Evolutionary conservation across 2,329 filamentous ascomycete species (phyloP).

Genomic region (Paecilomyces formosus): DNA sequence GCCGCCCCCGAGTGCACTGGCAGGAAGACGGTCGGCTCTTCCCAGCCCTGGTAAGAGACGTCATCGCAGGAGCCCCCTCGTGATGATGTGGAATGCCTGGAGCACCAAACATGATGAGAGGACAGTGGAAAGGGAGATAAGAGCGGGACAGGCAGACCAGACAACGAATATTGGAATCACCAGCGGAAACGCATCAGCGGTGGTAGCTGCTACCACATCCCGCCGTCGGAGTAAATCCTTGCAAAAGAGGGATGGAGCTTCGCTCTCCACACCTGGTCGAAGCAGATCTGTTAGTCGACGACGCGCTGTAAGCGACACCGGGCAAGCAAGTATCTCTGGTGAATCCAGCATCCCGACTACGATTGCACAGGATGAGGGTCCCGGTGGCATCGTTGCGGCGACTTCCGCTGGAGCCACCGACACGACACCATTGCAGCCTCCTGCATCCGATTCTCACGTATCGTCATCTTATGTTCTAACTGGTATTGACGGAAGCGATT

Average conservation of each 20-base stretch:
- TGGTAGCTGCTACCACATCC: background rate
- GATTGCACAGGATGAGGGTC: background rate
- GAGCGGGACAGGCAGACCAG: constrained; percentile 12
- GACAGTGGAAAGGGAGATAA: constrained; percentile 45
- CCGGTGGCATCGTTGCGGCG: background rate
- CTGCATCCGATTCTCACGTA: background rate
- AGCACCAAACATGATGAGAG: constrained; percentile 81
- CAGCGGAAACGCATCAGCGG: constrained; percentile 9
- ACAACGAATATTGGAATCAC: constrained; percentile 19
- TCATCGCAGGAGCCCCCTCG: constrained; percentile 57
- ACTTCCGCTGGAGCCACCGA: background rate
- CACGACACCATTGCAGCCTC: background rate
- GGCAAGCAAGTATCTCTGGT: constrained; percentile 11
- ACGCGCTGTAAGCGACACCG: constrained; percentile 14
- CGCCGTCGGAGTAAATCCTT: background rate
- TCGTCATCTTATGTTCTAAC: background rate
- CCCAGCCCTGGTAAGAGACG: constrained; percentile 20
- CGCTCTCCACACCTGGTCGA: background rate
- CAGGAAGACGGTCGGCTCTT: constrained; percentile 51
- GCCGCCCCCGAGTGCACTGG: constrained; percentile 78
- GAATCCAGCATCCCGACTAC: background rate
- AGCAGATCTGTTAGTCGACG: constrained; percentile 5
- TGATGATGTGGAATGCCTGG: constrained; percentile 81
- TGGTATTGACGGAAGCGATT: background rate
- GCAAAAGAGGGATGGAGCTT: background rate